Percentiles rank a stretch among this genome's conserved stretches.
Evolutionary conservation across 176 grass and related monocot species (phyloP).

Genomic region (Neostapfia colusana): DNA sequence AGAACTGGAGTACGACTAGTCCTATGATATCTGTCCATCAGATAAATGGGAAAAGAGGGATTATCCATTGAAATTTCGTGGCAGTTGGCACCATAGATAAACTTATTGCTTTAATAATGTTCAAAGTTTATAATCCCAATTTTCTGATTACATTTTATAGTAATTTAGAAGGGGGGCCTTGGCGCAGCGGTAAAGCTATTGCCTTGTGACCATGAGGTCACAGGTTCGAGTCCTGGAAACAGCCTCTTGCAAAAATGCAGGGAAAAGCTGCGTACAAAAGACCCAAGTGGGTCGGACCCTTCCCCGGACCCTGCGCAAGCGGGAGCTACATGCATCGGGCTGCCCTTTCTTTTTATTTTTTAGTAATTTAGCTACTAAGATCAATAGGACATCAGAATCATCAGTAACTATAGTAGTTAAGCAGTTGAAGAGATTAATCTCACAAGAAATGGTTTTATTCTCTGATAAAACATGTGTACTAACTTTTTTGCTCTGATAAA

Average conservation of each 20-base stretch:
- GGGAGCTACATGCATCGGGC: too few relatives aligned
- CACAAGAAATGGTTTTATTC: neutral
- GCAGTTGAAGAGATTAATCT: neutral
- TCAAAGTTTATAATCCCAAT: neutral
- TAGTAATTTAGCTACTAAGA: neutral
- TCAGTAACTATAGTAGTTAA: neutral
- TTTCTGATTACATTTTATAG: slow-evolving; percentile 18
- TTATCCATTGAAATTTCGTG: neutral
- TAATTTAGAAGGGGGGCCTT: neutral
- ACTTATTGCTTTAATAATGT: neutral
- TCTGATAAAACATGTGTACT: neutral
- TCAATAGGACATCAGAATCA: neutral
- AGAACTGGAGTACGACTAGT: neutral
- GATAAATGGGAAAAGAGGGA: neutral
- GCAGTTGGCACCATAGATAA: slow-evolving; percentile 1
- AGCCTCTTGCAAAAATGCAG: too few relatives aligned
- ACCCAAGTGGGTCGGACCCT: too few relatives aligned
- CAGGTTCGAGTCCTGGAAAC: too few relatives aligned
- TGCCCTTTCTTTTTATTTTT: too few relatives aligned
- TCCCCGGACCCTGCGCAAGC: too few relatives aligned
- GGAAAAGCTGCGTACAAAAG: too few relatives aligned
- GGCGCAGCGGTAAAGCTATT: too few relatives aligned
- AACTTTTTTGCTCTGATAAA: neutral
- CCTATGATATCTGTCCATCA: neutral
- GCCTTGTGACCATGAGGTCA: too few relatives aligned